These are phyloP conservation scores for Mycosphaerella arachidis DNA, from an alignment of 2,329 filamentous ascomycete species.

Conservation along the genomic window DNA sequence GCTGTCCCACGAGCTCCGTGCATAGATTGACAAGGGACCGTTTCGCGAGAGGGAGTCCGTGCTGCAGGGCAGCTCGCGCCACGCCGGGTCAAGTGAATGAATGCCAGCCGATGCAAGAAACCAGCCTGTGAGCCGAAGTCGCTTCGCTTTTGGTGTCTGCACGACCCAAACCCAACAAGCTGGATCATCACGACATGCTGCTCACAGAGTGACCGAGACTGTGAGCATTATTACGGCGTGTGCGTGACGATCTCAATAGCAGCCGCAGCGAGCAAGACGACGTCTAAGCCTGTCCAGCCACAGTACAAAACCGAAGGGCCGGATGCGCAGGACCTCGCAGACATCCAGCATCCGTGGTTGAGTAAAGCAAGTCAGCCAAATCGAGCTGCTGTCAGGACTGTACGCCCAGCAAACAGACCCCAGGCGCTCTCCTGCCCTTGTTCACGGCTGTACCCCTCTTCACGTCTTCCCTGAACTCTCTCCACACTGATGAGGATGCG, in stretches of 20 bases:
- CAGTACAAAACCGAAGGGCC: conserved; percentile 4
- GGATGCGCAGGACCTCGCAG: conserved; percentile 21
- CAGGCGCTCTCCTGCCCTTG: neutral
- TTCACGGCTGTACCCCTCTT: neutral
- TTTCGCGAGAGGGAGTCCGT: conserved; percentile 14
- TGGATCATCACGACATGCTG: neutral
- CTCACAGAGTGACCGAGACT: neutral
- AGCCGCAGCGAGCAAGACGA: neutral
- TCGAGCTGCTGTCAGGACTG: neutral
- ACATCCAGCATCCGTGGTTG: conserved; percentile 2
- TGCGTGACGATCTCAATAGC: neutral
- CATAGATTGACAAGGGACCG: conserved; percentile 15
- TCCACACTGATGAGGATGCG: conserved; percentile 4
- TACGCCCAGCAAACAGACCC: neutral
- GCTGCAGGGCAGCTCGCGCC: conserved; percentile 19
- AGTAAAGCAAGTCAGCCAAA: neutral
- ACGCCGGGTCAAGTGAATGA: conserved; percentile 11
- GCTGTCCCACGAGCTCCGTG: conserved; percentile 9
- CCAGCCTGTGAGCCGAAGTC: neutral
- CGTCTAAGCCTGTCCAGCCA: conserved; percentile 8
- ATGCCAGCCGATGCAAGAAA: neutral
- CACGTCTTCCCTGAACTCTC: conserved; percentile 2
- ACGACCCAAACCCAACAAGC: neutral
- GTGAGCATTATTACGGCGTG: neutral
- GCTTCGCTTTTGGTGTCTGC: neutral